phyloP scores from a whole-genome alignment of 495 filamentous ascomycete species.

The Tuber brumale region DNA sequence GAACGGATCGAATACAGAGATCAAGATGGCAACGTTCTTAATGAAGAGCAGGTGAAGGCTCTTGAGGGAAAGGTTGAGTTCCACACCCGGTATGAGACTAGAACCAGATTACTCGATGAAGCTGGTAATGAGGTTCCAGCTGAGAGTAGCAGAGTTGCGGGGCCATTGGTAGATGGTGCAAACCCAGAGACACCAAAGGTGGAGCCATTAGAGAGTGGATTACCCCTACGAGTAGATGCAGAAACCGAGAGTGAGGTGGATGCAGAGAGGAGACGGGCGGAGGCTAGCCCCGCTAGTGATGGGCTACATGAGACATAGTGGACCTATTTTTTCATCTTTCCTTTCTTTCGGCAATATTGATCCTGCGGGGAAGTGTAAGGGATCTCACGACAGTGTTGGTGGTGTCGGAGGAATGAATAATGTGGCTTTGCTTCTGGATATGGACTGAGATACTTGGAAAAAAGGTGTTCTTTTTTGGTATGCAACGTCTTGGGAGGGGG shows the following conservation, averaged over 20 bases:
- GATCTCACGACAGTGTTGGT: neutral
- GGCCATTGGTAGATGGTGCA: slow-evolving; percentile 25
- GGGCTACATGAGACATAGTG: neutral
- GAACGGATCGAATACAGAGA: slow-evolving; percentile 92
- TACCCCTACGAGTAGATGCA: neutral
- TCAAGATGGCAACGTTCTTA: slow-evolving; percentile 80
- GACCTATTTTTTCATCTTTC: neutral
- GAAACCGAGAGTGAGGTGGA: neutral
- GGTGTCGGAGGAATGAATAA: neutral
- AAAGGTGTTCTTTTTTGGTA: neutral
- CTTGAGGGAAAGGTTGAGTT: slow-evolving; percentile 89
- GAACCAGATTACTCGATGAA: slow-evolving; percentile 73
- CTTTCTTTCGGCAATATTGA: neutral
- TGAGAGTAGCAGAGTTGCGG: slow-evolving; percentile 42
- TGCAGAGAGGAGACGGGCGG: neutral
- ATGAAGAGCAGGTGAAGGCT: slow-evolving; percentile 73
- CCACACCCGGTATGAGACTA: slow-evolving; percentile 87
- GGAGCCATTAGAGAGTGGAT: neutral
- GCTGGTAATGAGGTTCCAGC: slow-evolving; percentile 62
- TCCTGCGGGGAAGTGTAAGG: neutral
- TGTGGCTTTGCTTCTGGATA: slow-evolving; percentile 1
- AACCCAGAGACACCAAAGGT: slow-evolving; percentile 25
- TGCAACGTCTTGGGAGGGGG: neutral
- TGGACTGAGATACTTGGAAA: neutral
- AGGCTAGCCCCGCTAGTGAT: neutral